Percentiles rank a stretch among this genome's conserved stretches.
Evolutionary conservation across 2,329 filamentous ascomycete species (phyloP).

Genomic region (Ophiocordyceps robertsii): DNA sequence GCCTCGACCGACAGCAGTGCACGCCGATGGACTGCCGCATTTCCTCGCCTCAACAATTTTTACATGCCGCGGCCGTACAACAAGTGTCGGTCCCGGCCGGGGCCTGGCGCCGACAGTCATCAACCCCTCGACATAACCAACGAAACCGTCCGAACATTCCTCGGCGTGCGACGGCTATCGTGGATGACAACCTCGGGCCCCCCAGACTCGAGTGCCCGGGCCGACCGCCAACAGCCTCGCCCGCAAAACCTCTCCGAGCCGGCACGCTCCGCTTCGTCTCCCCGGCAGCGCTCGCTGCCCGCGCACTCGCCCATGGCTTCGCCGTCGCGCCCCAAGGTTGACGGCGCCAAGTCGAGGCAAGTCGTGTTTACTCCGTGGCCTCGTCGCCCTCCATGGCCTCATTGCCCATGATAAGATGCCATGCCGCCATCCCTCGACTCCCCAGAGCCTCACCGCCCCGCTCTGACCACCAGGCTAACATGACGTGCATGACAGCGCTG

Average conservation of each 20-base stretch:
- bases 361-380: no score
- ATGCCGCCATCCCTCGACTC: no score
- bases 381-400: no score
- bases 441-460: no score
- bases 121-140: conserved; percentile 24
- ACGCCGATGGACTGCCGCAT: no score
- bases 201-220: background rate
- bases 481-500: background rate
- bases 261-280: background rate
- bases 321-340: background rate
- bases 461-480: background rate
- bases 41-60: no score
- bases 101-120: background rate
- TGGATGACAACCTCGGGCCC: conserved; percentile 11
- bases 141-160: conserved; percentile 24
- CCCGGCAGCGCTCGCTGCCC: background rate
- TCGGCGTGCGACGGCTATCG: conserved; percentile 19
- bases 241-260: no score
- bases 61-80: conserved; percentile 3
- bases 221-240: no score
- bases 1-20: no score
- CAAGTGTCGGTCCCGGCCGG: conserved; percentile 4
- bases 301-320: background rate
- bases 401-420: no score
- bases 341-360: background rate